phyloP scores from a whole-genome alignment of 2,329 filamentous ascomycete species.

The Colletotrichum truncatum region DNA sequence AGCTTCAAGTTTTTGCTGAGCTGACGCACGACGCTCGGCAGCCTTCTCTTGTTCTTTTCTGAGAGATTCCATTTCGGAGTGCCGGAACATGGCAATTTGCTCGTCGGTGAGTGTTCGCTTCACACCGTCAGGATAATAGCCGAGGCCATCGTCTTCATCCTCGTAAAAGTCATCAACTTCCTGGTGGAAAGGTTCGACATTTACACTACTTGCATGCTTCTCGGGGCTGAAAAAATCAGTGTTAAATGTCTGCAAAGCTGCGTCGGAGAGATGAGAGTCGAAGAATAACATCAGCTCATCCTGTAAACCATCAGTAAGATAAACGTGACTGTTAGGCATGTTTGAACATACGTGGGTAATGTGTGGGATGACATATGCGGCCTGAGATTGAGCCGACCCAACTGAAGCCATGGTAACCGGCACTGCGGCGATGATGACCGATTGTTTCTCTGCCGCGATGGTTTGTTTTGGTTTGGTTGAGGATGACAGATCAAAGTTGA shows the following conservation, averaged over 20 bases:
- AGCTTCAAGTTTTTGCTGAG: slow-evolving; percentile 31
- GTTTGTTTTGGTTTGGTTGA: neutral
- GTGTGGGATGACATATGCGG: slow-evolving; percentile 4
- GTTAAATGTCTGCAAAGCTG: slow-evolving; percentile 56
- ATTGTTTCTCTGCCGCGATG: neutral
- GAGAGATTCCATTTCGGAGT: slow-evolving; percentile 83
- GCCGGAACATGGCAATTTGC: slow-evolving; percentile 89
- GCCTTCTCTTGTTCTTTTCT: slow-evolving; percentile 48
- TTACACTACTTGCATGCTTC: slow-evolving; percentile 33
- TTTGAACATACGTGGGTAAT: slow-evolving; percentile 22
- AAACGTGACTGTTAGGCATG: neutral
- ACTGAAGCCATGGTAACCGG: neutral
- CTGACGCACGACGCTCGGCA: slow-evolving; percentile 21
- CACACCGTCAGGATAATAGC: slow-evolving; percentile 86
- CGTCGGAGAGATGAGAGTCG: slow-evolving; percentile 64
- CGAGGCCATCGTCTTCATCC: slow-evolving; percentile 74
- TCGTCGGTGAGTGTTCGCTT: slow-evolving; percentile 92
- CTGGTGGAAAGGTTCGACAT: slow-evolving; percentile 36
- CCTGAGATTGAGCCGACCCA: neutral
- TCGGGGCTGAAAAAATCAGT: slow-evolving; percentile 52
- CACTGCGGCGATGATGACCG: neutral
- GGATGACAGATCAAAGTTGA: neutral
- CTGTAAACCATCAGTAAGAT: slow-evolving; percentile 47
- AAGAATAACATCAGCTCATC: slow-evolving; percentile 69
- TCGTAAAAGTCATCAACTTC: slow-evolving; percentile 38